These are phyloP conservation scores for Aspergillus sp. DNA, from an alignment of 2,329 filamentous ascomycete species.

Conservation along the genomic window DNA sequence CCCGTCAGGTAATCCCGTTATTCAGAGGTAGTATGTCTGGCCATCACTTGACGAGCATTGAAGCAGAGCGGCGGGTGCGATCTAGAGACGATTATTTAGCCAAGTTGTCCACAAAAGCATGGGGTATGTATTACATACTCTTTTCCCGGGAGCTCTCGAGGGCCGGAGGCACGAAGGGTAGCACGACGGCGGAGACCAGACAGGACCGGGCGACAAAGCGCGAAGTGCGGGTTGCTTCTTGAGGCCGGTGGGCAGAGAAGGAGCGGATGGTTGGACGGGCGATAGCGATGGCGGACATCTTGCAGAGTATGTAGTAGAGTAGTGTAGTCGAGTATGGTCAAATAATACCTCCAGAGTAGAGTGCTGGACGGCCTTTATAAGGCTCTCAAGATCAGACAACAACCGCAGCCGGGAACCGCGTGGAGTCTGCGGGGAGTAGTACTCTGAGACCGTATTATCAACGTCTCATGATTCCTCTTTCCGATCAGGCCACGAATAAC, in stretches of 20 bases:
- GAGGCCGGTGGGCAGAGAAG: conserved; percentile 37
- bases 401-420: not conserved
- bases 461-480: too few relatives aligned
- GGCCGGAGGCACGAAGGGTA: conserved; percentile 41
- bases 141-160: conserved; percentile 38
- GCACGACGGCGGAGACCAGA: conserved; percentile 35
- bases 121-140: conserved; percentile 21
- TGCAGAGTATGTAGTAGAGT: not conserved
- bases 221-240: conserved; percentile 31
- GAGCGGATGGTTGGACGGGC: conserved; percentile 34
- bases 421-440: not conserved
- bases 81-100: conserved; percentile 14
- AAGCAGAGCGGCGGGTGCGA: conserved; percentile 36
- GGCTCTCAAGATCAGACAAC: not conserved
- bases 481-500: too few relatives aligned
- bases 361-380: not conserved
- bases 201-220: conserved; percentile 36
- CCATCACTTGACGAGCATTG: conserved; percentile 27
- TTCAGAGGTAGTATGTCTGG: too few relatives aligned
- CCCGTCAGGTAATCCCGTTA: too few relatives aligned
- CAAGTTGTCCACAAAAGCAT: conserved; percentile 1
- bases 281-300: conserved; percentile 16
- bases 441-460: too few relatives aligned
- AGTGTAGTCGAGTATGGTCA: not conserved
- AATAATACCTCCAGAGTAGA: not conserved